Percentiles rank a stretch among this genome's conserved stretches.
phyloP scores from a whole-genome alignment of 306 rosid species.

The Corylus avellana region DNA sequence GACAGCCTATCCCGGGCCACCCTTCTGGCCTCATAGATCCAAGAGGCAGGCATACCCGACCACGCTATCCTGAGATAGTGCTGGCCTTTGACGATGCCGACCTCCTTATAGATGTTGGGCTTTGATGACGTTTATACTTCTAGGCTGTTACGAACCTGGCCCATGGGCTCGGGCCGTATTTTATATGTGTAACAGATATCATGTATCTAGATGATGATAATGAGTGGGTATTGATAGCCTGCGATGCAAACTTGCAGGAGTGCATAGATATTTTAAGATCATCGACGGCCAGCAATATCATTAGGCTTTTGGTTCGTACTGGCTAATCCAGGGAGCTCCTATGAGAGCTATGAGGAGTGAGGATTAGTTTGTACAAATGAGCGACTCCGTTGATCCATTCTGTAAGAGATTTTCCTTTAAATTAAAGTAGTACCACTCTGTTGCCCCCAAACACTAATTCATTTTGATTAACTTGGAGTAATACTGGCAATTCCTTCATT shows the following conservation, averaged over 20 bases:
- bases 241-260: constrained; percentile 81
- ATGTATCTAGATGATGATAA: constrained; percentile 83
- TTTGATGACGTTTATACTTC: too few species aligned
- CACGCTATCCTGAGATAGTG: too few species aligned
- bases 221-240: constrained; percentile 84
- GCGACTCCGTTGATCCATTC: constrained; percentile 15
- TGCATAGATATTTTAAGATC: constrained; percentile 64
- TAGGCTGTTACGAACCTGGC: too few species aligned
- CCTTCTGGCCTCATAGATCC: too few species aligned
- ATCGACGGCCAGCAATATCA: constrained; percentile 54
- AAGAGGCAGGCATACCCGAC: too few species aligned
- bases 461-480: too few species aligned
- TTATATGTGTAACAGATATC: constrained; percentile 11
- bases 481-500: too few species aligned
- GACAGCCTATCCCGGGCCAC: too few species aligned
- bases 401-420: constrained; percentile 12
- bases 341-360: constrained; percentile 63
- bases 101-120: too few species aligned
- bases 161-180: too few species aligned
- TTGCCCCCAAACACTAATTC: too few species aligned
- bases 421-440: not conserved
- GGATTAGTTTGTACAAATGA: constrained; percentile 37
- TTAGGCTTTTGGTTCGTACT: constrained; percentile 61
- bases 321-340: constrained; percentile 73
- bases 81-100: too few species aligned